These are phyloP conservation scores for Claviceps pazoutovae DNA, from an alignment of 2,329 filamentous ascomycete species.

Conservation along the genomic window DNA sequence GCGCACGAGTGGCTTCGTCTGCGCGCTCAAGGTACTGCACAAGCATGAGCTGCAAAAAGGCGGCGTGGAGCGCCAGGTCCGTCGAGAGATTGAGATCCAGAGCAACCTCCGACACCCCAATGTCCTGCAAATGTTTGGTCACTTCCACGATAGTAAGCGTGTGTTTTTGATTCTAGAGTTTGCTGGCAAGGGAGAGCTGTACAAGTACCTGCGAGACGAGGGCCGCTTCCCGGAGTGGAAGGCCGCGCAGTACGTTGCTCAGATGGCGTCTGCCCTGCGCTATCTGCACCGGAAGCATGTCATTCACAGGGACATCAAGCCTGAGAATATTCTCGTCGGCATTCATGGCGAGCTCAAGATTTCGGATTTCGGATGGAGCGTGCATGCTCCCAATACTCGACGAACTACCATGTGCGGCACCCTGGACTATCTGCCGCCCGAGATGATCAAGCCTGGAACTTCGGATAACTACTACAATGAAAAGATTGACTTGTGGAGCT, in stretches of 20 bases:
- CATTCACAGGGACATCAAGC: constrained; percentile 22
- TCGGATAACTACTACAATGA: constrained; percentile 84
- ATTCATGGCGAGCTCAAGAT: constrained; percentile 98
- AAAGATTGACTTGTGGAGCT: constrained; percentile 92
- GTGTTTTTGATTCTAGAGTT: constrained; percentile 62
- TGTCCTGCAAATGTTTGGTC: constrained; percentile 47
- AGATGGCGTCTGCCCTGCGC: constrained; percentile 40
- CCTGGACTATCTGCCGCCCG: constrained; percentile 89
- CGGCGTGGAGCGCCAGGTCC: constrained; percentile 55
- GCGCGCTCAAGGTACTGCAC: constrained; percentile 58
- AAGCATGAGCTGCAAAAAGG: constrained; percentile 56
- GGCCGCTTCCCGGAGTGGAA: constrained; percentile 54
- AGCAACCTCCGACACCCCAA: constrained; percentile 59
- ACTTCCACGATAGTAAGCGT: constrained; percentile 59
- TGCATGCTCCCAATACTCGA: constrained; percentile 89
- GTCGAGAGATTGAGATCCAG: constrained; percentile 61
- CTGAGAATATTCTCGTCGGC: constrained; percentile 34
- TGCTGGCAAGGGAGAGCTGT: constrained; percentile 50
- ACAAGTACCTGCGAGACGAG: constrained; percentile 55
- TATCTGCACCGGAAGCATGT: constrained; percentile 20
- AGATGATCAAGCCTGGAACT: constrained; percentile 80
- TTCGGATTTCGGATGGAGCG: constrained; percentile 96
- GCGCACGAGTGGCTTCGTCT: constrained; percentile 51
- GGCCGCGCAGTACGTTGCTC: constrained; percentile 57
- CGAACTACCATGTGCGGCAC: constrained; percentile 94